Conservation (phyloP, 2,329 filamentous ascomycete genomes). For the Neophaeococcomyces mojaviensis region DNA sequence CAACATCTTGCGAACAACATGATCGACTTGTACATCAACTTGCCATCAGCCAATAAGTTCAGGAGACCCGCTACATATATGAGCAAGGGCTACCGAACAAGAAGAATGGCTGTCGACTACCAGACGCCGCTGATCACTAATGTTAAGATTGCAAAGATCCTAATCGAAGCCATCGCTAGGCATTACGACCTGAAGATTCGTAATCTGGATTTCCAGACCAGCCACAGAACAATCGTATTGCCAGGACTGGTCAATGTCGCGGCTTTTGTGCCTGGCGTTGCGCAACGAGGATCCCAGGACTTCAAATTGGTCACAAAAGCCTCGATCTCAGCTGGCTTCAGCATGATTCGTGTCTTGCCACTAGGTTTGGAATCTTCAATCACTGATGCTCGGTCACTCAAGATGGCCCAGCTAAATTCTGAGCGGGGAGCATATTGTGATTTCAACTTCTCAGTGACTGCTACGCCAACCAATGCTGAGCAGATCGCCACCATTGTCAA, state of each 20-base stretch:
- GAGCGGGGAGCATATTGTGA: constrained; percentile 63
- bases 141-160: constrained; percentile 97
- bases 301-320: constrained; percentile 64
- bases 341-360: constrained; percentile 73
- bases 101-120: constrained; percentile 96
- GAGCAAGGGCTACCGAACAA: constrained; percentile 92
- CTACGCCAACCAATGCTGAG: constrained; percentile 64
- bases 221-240: constrained; percentile 66
- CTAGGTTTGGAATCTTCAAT: constrained; percentile 65
- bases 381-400: constrained; percentile 63
- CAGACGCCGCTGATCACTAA: constrained; percentile 96
- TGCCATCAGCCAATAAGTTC: constrained; percentile 98
- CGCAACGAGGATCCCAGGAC: constrained; percentile 56
- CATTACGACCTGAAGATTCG: constrained; percentile 79
- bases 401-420: constrained; percentile 63
- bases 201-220: constrained; percentile 84
- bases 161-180: constrained; percentile 87
- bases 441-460: constrained; percentile 71
- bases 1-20: constrained; percentile 96
- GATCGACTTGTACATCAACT: constrained; percentile 97
- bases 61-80: constrained; percentile 95
- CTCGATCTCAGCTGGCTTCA: constrained; percentile 68
- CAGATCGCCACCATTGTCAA: constrained; percentile 65
- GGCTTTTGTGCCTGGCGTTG: constrained; percentile 70
- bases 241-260: constrained; percentile 71